Evolutionary conservation across 495 filamentous ascomycete species (phyloP).

Genomic region (Annulohypoxylon stygium): DNA sequence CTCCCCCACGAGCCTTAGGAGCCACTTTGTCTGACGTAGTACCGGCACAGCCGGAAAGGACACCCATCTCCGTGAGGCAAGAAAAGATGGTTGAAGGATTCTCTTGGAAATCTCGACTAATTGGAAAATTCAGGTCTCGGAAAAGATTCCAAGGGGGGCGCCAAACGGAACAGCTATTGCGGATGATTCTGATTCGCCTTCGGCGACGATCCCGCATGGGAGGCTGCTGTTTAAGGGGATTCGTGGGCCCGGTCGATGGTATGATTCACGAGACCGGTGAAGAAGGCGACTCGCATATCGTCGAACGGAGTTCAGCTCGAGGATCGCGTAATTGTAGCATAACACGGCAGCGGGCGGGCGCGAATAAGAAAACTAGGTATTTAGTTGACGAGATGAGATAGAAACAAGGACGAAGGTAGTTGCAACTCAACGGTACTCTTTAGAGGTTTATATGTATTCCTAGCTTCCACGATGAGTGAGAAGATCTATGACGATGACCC

Average conservation of each 20-base stretch:
- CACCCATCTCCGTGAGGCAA: slow-evolving; percentile 28
- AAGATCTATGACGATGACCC: slow-evolving; percentile 5
- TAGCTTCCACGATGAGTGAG: not conserved
- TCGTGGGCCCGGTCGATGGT: slow-evolving; percentile 25
- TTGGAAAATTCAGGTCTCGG: slow-evolving; percentile 37
- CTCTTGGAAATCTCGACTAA: slow-evolving; percentile 26
- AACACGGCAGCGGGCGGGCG: slow-evolving; percentile 12
- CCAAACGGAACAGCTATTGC: slow-evolving; percentile 2
- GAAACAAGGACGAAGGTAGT: slow-evolving; percentile 8
- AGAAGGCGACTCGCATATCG: slow-evolving; percentile 12
- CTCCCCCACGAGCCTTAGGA: slow-evolving; percentile 34
- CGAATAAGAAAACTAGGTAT: not conserved
- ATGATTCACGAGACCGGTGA: slow-evolving; percentile 32
- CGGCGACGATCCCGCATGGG: slow-evolving; percentile 28
- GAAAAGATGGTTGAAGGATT: slow-evolving; percentile 34
- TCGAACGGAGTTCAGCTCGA: slow-evolving; percentile 10
- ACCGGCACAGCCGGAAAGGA: slow-evolving; percentile 37
- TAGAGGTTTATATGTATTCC: slow-evolving; percentile 14
- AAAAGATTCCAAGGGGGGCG: slow-evolving; percentile 23
- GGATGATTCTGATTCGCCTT: slow-evolving; percentile 23
- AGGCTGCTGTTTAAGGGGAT: slow-evolving; percentile 29
- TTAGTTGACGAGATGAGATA: not conserved
- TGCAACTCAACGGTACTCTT: not conserved
- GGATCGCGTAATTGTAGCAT: slow-evolving; percentile 20
- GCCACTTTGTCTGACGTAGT: slow-evolving; percentile 39